A percentile compares a stretch with the other conserved stretches of the same genome.
These are phyloP conservation scores for Diplosphaera chodatii DNA, from an alignment of 139 green algal species.

Conservation along the genomic window DNA sequence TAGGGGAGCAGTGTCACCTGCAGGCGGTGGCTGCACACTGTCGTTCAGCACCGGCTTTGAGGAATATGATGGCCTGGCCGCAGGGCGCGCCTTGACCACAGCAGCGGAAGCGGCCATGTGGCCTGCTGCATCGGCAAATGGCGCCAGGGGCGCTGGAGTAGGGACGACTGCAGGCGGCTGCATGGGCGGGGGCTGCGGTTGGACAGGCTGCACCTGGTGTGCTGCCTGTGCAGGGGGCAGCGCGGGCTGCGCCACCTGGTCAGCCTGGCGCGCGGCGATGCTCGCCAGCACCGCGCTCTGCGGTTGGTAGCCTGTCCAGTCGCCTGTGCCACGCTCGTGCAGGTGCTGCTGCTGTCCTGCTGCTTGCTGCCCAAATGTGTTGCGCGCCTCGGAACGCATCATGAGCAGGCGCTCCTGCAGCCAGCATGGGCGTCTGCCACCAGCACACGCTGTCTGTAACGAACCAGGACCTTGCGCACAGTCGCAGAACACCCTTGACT, in stretches of 20 bases:
- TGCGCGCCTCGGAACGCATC: neutral
- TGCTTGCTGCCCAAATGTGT: neutral
- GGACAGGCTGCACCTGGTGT: neutral
- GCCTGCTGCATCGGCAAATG: too few relatives aligned
- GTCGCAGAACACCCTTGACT: too few relatives aligned
- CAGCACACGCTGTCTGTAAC: too few relatives aligned
- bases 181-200: too few relatives aligned
- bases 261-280: slow-evolving; percentile 8
- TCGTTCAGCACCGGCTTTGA: slow-evolving; percentile 12
- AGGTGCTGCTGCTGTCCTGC: neutral
- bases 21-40: neutral
- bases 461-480: too few relatives aligned
- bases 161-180: too few relatives aligned
- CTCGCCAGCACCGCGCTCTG: slow-evolving; percentile 29
- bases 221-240: neutral
- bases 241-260: slow-evolving; percentile 2
- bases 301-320: slow-evolving; percentile 48
- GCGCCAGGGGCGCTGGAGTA: too few relatives aligned
- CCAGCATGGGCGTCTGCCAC: neutral
- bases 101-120: too few relatives aligned
- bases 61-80: slow-evolving; percentile 8
- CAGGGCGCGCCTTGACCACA: neutral
- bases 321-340: slow-evolving; percentile 27
- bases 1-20: neutral
- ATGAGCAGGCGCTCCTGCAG: neutral